Conservation (phyloP, 805 yeast genomes). For the Saccharomyces mikatae region DNA sequence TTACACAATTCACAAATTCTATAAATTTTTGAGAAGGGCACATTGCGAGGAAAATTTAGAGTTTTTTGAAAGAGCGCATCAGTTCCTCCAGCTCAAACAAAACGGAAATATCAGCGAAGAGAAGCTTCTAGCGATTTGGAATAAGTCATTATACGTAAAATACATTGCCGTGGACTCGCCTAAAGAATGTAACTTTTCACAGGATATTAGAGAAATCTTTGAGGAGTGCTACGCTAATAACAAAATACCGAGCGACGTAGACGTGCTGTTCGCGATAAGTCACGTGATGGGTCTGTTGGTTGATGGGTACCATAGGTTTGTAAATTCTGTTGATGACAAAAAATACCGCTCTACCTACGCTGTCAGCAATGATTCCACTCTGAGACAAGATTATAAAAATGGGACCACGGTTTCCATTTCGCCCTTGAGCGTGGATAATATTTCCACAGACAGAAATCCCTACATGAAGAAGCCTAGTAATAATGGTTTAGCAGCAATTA, state of each 20-base stretch:
- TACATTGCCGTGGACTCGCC: slow-evolving; percentile 23
- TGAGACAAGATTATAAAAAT: background rate
- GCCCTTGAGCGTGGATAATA: background rate
- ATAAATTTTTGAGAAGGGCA: slow-evolving; percentile 15
- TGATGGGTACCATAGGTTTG: slow-evolving; percentile 21
- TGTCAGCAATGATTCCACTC: background rate
- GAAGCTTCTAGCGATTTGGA: slow-evolving; percentile 13
- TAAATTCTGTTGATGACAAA: slow-evolving; percentile 2
- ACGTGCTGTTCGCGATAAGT: slow-evolving; percentile 18
- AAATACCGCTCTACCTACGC: background rate
- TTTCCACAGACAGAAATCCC: background rate
- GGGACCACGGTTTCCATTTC: background rate
- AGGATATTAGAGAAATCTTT: slow-evolving; percentile 15
- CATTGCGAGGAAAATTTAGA: slow-evolving; percentile 30
- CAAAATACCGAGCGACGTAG: slow-evolving; percentile 13
- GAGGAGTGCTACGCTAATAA: slow-evolving; percentile 10
- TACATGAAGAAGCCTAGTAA: background rate
- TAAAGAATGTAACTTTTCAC: slow-evolving; percentile 27
- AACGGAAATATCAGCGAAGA: background rate
- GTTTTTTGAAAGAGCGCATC: slow-evolving; percentile 11
- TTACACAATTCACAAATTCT: slow-evolving; percentile 15
- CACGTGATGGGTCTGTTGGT: slow-evolving; percentile 21
- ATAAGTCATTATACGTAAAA: slow-evolving; percentile 13
- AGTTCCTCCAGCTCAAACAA: background rate
- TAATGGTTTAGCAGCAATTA: background rate